Evolutionary conservation across 139 green algal genomes (phyloP), one percentile per base, ranked within the genome.

Genomic region (Parachlorella kessleri): DNA sequence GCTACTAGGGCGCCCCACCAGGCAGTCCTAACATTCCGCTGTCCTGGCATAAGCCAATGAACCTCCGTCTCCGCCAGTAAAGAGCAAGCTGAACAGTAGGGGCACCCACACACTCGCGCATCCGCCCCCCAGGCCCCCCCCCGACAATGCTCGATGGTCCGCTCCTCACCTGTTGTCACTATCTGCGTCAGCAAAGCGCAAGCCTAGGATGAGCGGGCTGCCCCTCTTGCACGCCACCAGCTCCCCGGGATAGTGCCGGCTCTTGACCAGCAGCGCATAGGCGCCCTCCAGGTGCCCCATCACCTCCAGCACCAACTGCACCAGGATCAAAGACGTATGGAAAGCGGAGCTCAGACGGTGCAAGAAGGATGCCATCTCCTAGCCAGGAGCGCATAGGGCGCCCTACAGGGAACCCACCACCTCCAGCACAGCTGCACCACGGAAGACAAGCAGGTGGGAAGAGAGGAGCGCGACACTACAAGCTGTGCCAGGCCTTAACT

Each of bases 261-360:
- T 94, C 89, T 99, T 99, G 81, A 99, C 88, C 18, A 99, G 87
- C 81, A 99, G 88, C 6, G 93, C 97, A 71, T 97, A 99, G 7
- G 97, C 95, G 30, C 97, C 97, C 77, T 99, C 95, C 48, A 99
- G 91, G 83, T 98, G 92, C 63, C 90, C 90, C 83, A 98, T 91
- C 37, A 99, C 93, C 83, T 98, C 93, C 92, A 97, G 94, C 41
- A 99, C 94, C 48, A 99, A 84, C 92, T 99, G 89, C 68, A 74
- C 54, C 23, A 79, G 42, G 36, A 21, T 63, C 38, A 36, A 24
- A 54, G 37, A 4, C 5, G 14, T 33, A n/a, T 42, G 33, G 30
- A 3, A 26, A 5, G 33, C 5, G 3, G 36, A 3, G 66, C 4
- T 33, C 66, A 28, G 4, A 30, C 36, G 7, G 41, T n/a, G 2